These are phyloP conservation scores for Teratosphaeria gauchensis DNA, from an alignment of 2,329 filamentous ascomycete species.

Conservation along the genomic window DNA sequence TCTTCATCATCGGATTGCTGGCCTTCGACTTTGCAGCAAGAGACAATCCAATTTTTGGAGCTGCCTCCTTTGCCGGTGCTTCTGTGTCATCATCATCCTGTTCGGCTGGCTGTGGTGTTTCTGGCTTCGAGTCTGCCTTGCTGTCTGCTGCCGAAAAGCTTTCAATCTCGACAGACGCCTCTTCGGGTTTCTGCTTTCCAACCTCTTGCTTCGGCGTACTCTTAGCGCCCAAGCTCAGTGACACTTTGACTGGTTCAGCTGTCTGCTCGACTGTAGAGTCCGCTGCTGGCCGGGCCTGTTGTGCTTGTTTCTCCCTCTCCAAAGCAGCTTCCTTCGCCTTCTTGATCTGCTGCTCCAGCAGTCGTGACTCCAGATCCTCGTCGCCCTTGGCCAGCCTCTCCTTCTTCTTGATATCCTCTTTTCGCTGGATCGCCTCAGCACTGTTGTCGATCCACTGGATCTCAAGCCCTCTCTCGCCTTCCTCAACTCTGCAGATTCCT, in stretches of 20 bases:
- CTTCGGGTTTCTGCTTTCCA: slow-evolving; percentile 8
- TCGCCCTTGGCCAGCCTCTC: slow-evolving; percentile 84
- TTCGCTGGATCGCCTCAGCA: slow-evolving; percentile 68
- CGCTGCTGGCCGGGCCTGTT: neutral
- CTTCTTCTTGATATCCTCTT: slow-evolving; percentile 72
- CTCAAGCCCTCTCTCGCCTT: slow-evolving; percentile 76
- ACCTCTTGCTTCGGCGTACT: slow-evolving; percentile 10
- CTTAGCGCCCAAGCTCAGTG: slow-evolving; percentile 24
- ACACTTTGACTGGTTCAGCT: slow-evolving; percentile 28
- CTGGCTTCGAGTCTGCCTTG: slow-evolving; percentile 1
- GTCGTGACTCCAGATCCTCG: slow-evolving; percentile 75
- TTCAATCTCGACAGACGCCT: slow-evolving; percentile 20
- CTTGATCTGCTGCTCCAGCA: slow-evolving; percentile 76
- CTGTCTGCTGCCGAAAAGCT: slow-evolving; percentile 19
- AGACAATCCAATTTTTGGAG: slow-evolving; percentile 54
- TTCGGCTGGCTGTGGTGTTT: neutral
- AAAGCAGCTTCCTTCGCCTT: slow-evolving; percentile 53
- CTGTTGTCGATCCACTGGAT: slow-evolving; percentile 89
- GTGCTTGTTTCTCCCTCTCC: slow-evolving; percentile 28
- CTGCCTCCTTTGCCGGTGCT: slow-evolving; percentile 3
- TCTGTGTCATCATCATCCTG: slow-evolving; percentile 5
- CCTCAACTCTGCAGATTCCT: slow-evolving; percentile 81
- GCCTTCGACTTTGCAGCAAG: slow-evolving; percentile 55
- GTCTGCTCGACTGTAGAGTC: slow-evolving; percentile 7
- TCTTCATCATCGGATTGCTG: slow-evolving; percentile 63